phyloP scores from a whole-genome alignment of 202 grass and related monocot species.

The Bolboschoenoplectus hybrid region DNA sequence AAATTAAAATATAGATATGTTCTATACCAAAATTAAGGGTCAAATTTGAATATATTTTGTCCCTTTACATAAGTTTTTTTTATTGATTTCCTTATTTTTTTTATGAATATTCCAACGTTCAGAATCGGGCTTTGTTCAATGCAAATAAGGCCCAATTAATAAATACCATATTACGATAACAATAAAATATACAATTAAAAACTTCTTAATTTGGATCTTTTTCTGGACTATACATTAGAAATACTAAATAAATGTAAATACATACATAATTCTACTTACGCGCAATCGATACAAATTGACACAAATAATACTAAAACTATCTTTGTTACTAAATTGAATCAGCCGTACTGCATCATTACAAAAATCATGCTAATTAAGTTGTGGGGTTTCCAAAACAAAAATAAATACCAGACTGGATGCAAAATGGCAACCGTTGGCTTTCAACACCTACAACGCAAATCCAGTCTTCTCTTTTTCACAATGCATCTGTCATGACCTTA shows the following conservation, averaged over 20 bases:
- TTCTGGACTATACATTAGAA: not conserved
- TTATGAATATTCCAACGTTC: not conserved
- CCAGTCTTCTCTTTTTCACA: not conserved
- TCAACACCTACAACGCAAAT: conserved; percentile 34
- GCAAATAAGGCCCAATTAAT: not conserved
- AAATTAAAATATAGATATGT: not conserved
- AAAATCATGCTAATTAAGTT: not conserved
- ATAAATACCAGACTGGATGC: not conserved
- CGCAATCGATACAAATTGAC: not conserved
- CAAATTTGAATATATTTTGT: not conserved
- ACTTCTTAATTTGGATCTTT: not conserved
- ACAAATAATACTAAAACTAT: not conserved
- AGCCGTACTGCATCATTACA: not conserved
- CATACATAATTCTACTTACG: no score
- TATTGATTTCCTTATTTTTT: not conserved
- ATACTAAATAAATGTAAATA: not conserved
- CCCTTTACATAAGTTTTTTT: not conserved
- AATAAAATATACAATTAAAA: not conserved
- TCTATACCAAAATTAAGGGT: not conserved
- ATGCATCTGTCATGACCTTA: not conserved
- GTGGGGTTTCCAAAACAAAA: conserved; percentile 20
- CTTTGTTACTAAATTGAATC: not conserved
- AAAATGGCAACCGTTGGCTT: conserved; percentile 14
- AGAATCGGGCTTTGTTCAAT: not conserved
- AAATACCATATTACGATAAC: not conserved